Base-by-base conservation (phyloP, 306 rosid species). In the Prunus campanulata region DNA sequence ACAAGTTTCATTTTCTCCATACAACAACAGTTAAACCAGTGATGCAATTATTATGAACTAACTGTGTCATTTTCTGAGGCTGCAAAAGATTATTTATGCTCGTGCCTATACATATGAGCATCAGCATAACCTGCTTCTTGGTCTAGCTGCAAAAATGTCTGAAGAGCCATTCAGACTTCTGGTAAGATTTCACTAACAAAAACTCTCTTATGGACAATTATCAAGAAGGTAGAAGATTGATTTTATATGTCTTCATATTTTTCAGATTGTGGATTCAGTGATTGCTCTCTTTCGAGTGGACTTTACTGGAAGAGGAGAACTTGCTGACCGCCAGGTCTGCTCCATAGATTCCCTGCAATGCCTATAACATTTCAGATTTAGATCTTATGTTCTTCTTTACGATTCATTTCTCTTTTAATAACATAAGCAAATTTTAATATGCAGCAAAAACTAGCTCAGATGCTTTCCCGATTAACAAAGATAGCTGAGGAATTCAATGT, bases 51-150 rank as follows among this genome's bases (percentile, higher is more conserved):
- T 6, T 50, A 59, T 57, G 74, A 75, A 74, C 82, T 81, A 76
- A 86, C 55, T 22, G 61, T 61, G 3, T 54, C 46, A 6, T 80
- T 70, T 29, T 68, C 71, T 84, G 71, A 71, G 67, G 70, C 66
- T 85, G 63, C 70, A 16, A 77, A 65, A 94, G 98, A 94, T 94
- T 80, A 88, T 94, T 60, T 94, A 94, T 82, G 98, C 97, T 74
- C 98, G 97, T 67, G 98, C 98, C 55, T 94, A 90, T 74, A 94
- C 98, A 3, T 94, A 94, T 16, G 98, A 94, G 87, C 98, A 94
- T 81, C 98, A 94, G 82, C 85, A 76, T 72, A 91, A 86, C 78
- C 97, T 94, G 78, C 91, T 94, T 56, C 95, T 94, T 39, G 98
- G 96, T 60, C 87, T 94, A 74, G 98, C 98, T 20, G 97, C 98